Evolutionary conservation across 2,329 filamentous ascomycete genomes (phyloP).

Genomic region (Coleophoma cylindrospora): DNA sequence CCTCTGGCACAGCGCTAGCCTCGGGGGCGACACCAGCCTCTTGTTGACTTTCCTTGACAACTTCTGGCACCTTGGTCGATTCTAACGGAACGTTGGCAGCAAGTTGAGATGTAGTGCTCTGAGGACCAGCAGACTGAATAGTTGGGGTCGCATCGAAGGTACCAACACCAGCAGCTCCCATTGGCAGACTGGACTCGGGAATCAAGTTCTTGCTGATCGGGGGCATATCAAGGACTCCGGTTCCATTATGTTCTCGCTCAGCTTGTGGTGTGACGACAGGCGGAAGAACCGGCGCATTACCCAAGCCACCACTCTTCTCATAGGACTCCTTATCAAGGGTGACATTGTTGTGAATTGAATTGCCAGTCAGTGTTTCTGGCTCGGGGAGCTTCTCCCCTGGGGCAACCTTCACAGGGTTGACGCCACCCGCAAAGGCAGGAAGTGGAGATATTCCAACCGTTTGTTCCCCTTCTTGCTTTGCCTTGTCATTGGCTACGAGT

Average conservation of each 20-base stretch:
- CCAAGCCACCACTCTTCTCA: slow-evolving; percentile 66
- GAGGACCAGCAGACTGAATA: slow-evolving; percentile 45
- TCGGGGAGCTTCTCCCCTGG: slow-evolving; percentile 80
- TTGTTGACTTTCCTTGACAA: slow-evolving; percentile 69
- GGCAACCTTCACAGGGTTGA: slow-evolving; percentile 76
- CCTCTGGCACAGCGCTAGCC: slow-evolving; percentile 58
- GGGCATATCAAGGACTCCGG: slow-evolving; percentile 43
- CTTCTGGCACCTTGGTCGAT: slow-evolving; percentile 45
- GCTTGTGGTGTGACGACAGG: slow-evolving; percentile 35
- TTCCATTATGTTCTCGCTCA: slow-evolving; percentile 24
- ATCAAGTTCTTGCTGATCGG: slow-evolving; percentile 61
- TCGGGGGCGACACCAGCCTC: slow-evolving; percentile 61
- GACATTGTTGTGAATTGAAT: slow-evolving; percentile 67
- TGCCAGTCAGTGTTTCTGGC: slow-evolving; percentile 54
- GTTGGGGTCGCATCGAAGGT: slow-evolving; percentile 42
- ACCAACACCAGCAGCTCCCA: slow-evolving; percentile 38
- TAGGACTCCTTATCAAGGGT: slow-evolving; percentile 82
- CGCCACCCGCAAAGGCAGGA: slow-evolving; percentile 54
- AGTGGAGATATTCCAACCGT: slow-evolving; percentile 55
- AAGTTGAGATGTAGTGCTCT: slow-evolving; percentile 34
- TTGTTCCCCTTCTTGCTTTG: slow-evolving; percentile 31
- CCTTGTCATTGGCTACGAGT: slow-evolving; percentile 52
- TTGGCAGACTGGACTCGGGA: slow-evolving; percentile 77
- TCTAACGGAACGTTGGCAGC: slow-evolving; percentile 37
- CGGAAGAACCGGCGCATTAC: slow-evolving; percentile 22